Evolutionary conservation across 768 basidiomycete genomes (phyloP).

Genomic region (Mycena galericulata): DNA sequence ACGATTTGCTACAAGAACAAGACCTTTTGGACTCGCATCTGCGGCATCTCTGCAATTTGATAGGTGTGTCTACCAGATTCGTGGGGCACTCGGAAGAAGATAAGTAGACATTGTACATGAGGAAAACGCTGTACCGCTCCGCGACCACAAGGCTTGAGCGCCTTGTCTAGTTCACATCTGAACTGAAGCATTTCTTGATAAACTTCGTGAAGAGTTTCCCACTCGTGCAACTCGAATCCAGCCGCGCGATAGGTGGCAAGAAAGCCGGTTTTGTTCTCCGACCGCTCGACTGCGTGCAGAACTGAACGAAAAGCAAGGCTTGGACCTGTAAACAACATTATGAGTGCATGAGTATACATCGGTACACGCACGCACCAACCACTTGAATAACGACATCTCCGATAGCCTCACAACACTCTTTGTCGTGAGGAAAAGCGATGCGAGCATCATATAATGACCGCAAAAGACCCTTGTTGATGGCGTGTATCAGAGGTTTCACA

Average conservation of each 20-base stretch:
- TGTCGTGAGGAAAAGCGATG: slow-evolving; percentile 12
- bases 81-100: slow-evolving; percentile 15
- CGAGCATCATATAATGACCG: slow-evolving; percentile 24
- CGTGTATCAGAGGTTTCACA: slow-evolving; percentile 23
- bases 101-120: background rate
- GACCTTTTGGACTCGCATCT: slow-evolving; percentile 22
- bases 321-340: slow-evolving; percentile 1
- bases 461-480: slow-evolving; percentile 27
- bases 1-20: too few relatives aligned
- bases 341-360: background rate
- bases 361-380: background rate
- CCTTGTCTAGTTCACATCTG: slow-evolving; percentile 10
- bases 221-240: slow-evolving; percentile 15
- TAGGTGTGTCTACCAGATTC: background rate
- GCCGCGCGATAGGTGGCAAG: slow-evolving; percentile 9
- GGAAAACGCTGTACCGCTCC: background rate
- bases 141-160: slow-evolving; percentile 2
- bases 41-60: slow-evolving; percentile 25
- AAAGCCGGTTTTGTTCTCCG: slow-evolving; percentile 17
- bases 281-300: slow-evolving; percentile 21
- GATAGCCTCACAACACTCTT: slow-evolving; percentile 12
- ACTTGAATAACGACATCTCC: slow-evolving; percentile 13
- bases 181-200: slow-evolving; percentile 6
- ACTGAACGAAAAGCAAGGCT: slow-evolving; percentile 29
- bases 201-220: slow-evolving; percentile 21